Conservation (phyloP, 164 flowering plant genomes). For the Malania oleifera region DNA sequence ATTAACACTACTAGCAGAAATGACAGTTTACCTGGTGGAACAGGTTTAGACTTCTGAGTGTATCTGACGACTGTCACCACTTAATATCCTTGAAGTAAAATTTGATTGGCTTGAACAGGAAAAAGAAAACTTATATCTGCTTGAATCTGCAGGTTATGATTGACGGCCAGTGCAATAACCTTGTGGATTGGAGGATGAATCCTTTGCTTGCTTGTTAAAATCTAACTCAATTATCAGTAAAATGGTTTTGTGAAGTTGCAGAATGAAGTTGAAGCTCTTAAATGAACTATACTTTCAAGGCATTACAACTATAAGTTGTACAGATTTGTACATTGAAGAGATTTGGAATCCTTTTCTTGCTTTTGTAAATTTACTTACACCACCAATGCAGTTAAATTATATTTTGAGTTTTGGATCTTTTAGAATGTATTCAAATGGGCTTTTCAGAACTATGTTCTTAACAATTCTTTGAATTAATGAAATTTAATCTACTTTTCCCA, state of each 20-base stretch:
- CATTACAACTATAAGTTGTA: conserved; percentile 10
- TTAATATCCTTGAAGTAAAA: background rate
- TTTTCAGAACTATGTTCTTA: conserved; percentile 6
- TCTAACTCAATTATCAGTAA: background rate
- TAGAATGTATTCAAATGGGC: conserved; percentile 6
- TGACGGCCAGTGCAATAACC: background rate
- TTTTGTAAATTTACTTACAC: conserved; percentile 9
- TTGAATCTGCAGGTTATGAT: background rate
- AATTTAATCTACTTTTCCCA: too few species aligned
- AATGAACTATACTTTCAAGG: background rate
- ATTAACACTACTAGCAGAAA: conserved; percentile 7
- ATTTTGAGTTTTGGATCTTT: background rate
- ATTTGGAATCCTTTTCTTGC: background rate
- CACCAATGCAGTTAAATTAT: background rate
- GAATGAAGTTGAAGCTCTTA: background rate
- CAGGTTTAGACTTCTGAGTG: conserved; percentile 14
- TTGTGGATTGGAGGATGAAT: background rate
- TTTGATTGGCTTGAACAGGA: background rate
- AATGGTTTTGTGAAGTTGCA: background rate
- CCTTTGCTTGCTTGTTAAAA: background rate
- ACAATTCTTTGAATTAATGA: conserved; percentile 16
- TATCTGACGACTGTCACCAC: background rate
- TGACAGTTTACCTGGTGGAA: conserved; percentile 12
- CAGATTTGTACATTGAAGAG: conserved; percentile 11
- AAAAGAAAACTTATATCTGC: background rate